Percentiles rank a stretch among this genome's conserved stretches.
phyloP scores from a whole-genome alignment of 2,329 filamentous ascomycete genomes.

The Neofusicoccum kwambonambiense region DNA sequence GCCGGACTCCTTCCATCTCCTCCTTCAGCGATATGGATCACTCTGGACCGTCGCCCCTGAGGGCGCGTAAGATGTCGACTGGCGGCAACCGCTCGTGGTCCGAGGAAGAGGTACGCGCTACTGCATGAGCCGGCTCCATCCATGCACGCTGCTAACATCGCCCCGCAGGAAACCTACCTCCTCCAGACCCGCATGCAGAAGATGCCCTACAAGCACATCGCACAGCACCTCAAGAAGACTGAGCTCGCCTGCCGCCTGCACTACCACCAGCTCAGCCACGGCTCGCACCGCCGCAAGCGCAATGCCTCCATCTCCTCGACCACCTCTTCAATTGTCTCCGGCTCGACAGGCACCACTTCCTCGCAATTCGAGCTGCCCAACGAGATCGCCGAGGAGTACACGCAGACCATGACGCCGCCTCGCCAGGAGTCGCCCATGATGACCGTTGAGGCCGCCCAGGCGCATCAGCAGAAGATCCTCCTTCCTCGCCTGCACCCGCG shows the following conservation, averaged over 20 bases:
- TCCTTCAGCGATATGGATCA: constrained; percentile 38
- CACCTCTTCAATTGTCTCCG: constrained; percentile 27
- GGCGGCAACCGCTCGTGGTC: constrained; percentile 80
- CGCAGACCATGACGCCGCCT: constrained; percentile 36
- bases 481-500: constrained; percentile 60
- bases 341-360: constrained; percentile 34
- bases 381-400: constrained; percentile 23
- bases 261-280: constrained; percentile 82
- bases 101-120: constrained; percentile 69
- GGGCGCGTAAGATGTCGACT: constrained; percentile 52
- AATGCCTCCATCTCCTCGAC: constrained; percentile 66
- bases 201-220: constrained; percentile 90
- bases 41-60: constrained; percentile 50
- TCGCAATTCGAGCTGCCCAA: constrained; percentile 22
- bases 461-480: constrained; percentile 49
- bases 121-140: neutral
- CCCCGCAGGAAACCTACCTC: constrained; percentile 73
- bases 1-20: constrained; percentile 39
- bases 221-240: constrained; percentile 80
- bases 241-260: constrained; percentile 84
- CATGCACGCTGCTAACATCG: constrained; percentile 23
- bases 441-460: neutral
- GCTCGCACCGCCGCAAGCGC: constrained; percentile 76
- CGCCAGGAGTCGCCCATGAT: constrained; percentile 41
- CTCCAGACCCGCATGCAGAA: constrained; percentile 81